Percentiles rank a stretch among this genome's conserved stretches.
These are phyloP conservation scores for Jasminum sambac DNA, from an alignment of 257 asterid genomes.

Conservation along the genomic window DNA sequence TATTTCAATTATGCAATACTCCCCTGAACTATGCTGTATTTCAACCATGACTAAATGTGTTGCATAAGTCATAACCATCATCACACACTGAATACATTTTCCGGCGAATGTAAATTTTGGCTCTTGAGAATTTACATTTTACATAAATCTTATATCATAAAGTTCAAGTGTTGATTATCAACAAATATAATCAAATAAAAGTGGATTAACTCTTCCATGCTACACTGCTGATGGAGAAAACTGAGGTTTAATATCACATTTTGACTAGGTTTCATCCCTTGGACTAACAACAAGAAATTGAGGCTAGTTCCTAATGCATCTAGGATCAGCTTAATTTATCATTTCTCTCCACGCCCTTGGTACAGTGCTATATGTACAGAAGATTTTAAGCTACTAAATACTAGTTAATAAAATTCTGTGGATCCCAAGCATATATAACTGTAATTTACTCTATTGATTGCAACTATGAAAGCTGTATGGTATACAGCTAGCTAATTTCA, in stretches of 20 bases:
- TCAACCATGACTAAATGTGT: no score
- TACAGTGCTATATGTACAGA: background rate
- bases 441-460: background rate
- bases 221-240: no score
- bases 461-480: background rate
- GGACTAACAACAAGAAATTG: background rate
- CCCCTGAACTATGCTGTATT: no score
- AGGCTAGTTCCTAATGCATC: background rate
- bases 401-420: no score
- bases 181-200: background rate
- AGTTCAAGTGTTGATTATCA: background rate
- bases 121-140: background rate
- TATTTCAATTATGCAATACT: no score
- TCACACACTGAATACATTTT: background rate
- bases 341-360: background rate
- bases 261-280: background rate
- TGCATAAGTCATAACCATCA: background rate
- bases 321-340: background rate
- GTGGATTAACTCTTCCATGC: background rate
- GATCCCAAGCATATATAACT: background rate
- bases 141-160: background rate
- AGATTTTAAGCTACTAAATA: no score
- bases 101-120: background rate
- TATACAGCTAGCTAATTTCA: background rate
- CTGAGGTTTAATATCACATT: background rate